Evolutionary conservation across 805 yeast genomes (phyloP), one percentile per base, ranked within the genome.

Genomic region (Pichia kluyveri): DNA sequence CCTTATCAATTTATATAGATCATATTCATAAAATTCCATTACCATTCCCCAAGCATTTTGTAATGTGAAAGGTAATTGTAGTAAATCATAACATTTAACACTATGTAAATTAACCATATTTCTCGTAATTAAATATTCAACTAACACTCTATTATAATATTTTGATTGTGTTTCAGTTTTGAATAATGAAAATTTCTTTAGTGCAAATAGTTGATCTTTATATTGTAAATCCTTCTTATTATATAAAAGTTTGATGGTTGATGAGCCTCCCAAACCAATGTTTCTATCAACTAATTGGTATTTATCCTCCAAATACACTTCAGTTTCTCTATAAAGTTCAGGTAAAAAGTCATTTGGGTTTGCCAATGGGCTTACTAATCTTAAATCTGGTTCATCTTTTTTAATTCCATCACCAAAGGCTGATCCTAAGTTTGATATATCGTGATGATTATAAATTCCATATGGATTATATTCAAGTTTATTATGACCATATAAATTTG

Each of bases 1-100:
- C 36, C 71, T 65, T 44, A 83, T 75, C 43, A 77, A 58, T 48
- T 73, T 70, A 56, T 79, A 79, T 42, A 84, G 63, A 61, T 84
- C 93, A 43, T 82, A 82, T 19, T 63, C 65, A 55, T 87, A 82
- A 46, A 65, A 73, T 53, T 82, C 86, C 72, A 84, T 67, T 4
- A 81, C 72, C 60, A 84, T 76, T 3, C 91, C 93, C 93, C 93
- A 85, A 2, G 86, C 83, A 53, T 89, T 68, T 2, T 76, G 71
- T 51, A 82, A 62, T 19, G 77, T 73, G 1, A 82, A 70, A 47
- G 82, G 84, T 19, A 83, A 69, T 48, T 79, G 72, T 17, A 83
- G 61, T 26, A 83, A 57, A 11, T 76, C 78, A 53, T 71, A 68
- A 5, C 82, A 79, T 36, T 71, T 71, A 10, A 80, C 76, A 14